A percentile compares a stretch with the other conserved stretches of the same genome.
phyloP scores from a whole-genome alignment of 768 basidiomycete genomes.

The Hemileccinum impolitum region DNA sequence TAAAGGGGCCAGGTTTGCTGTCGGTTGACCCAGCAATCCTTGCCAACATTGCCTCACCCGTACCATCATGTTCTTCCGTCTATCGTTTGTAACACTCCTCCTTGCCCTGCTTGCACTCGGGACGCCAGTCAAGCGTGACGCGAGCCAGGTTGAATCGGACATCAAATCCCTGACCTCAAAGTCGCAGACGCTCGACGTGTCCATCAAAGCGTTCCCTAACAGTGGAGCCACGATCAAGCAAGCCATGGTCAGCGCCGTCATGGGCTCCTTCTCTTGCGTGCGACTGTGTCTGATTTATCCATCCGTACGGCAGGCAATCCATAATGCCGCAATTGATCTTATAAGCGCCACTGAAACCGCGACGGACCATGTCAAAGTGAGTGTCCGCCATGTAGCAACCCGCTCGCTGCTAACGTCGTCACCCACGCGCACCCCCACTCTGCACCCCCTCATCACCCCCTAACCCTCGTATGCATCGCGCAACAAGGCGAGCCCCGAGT shows the following conservation, averaged over 20 bases:
- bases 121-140: constrained; percentile 9
- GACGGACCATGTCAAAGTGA: neutral
- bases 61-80: constrained; percentile 9
- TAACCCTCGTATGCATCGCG: no score
- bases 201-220: neutral
- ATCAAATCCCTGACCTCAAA: fast-evolving
- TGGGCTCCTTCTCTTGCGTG: neutral
- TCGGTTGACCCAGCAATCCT: neutral
- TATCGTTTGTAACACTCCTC: constrained; percentile 8
- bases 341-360: fast-evolving
- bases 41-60: neutral
- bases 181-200: neutral
- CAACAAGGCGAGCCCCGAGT: neutral
- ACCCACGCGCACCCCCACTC: neutral
- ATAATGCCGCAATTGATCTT: fast-evolving
- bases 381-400: neutral
- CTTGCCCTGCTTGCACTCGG: constrained; percentile 12
- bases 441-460: no score
- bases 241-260: neutral
- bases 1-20: neutral
- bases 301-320: neutral
- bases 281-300: no score
- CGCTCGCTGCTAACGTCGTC: neutral
- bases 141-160: neutral
- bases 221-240: fast-evolving